Percentiles rank a stretch among this genome's conserved stretches.
phyloP scores from a whole-genome alignment of 1,284 basidiomycete species.

The Austroboletus rostrupii region DNA sequence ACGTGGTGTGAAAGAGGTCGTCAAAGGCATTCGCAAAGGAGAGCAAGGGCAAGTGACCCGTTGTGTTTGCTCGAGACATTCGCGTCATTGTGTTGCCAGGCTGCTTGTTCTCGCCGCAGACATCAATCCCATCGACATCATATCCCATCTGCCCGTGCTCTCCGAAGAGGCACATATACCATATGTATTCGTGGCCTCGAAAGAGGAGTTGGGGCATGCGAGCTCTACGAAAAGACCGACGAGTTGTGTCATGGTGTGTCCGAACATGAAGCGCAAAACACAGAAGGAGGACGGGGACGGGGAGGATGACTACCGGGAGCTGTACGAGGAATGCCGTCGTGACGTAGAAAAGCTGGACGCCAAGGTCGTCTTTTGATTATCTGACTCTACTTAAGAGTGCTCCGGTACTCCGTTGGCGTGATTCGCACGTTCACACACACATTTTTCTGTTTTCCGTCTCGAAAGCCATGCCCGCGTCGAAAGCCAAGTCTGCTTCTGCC shows the following conservation, averaged over 20 bases:
- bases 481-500: slow-evolving; percentile 48
- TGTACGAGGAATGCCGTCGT: slow-evolving; percentile 80
- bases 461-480: slow-evolving; percentile 44
- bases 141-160: slow-evolving; percentile 92
- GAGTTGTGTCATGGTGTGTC: slow-evolving; percentile 93
- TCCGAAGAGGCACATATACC: slow-evolving; percentile 94
- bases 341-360: slow-evolving; percentile 84
- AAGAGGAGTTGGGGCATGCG: slow-evolving; percentile 93
- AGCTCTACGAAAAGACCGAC: slow-evolving; percentile 98
- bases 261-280: slow-evolving; percentile 67
- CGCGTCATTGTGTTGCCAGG: slow-evolving; percentile 36
- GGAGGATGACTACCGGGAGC: slow-evolving; percentile 78
- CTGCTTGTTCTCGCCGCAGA: slow-evolving; percentile 93
- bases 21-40: slow-evolving; percentile 92
- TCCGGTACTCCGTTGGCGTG: too few species aligned
- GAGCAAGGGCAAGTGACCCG: slow-evolving; percentile 78
- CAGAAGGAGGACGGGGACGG: slow-evolving; percentile 64
- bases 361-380: slow-evolving; percentile 58
- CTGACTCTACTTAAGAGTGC: too few species aligned
- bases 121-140: slow-evolving; percentile 97
- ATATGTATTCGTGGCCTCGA: slow-evolving; percentile 84
- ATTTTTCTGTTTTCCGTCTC: slow-evolving; percentile 8
- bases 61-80: slow-evolving; percentile 2
- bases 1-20: slow-evolving; percentile 94
- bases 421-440: slow-evolving; percentile 16